phyloP scores from a whole-genome alignment of 2,329 filamentous ascomycete species.

The Aureobasidium lini region DNA sequence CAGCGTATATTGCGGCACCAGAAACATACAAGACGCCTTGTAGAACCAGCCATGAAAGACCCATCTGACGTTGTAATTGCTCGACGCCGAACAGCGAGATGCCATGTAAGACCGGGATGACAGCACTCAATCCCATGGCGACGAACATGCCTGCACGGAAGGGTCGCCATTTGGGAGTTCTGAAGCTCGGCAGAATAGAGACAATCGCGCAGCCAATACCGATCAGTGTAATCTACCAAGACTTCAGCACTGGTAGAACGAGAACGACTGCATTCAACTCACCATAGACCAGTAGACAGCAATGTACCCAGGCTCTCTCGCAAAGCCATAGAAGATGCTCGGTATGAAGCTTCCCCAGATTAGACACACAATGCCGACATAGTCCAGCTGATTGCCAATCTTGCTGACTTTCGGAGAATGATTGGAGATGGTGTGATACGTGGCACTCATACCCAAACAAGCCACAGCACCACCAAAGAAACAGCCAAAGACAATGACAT shows the following conservation, averaged over 20 bases:
- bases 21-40: constrained; percentile 80
- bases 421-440: constrained; percentile 77
- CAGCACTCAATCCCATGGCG: constrained; percentile 71
- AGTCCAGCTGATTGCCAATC: constrained; percentile 90
- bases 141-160: constrained; percentile 88
- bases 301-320: constrained; percentile 59
- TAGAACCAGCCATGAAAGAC: constrained; percentile 69
- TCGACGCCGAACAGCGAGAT: constrained; percentile 58
- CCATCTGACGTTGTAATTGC: constrained; percentile 64
- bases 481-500: constrained; percentile 66
- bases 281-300: constrained; percentile 69
- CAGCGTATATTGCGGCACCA: constrained; percentile 80
- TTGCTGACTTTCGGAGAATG: constrained; percentile 71
- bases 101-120: constrained; percentile 77
- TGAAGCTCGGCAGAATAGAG: constrained; percentile 73
- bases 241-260: not conserved
- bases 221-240: constrained; percentile 62
- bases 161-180: constrained; percentile 74
- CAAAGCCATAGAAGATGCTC: constrained; percentile 80
- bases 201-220: constrained; percentile 69
- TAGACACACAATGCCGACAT: constrained; percentile 83
- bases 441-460: constrained; percentile 48
- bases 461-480: constrained; percentile 61
- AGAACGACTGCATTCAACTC: constrained; percentile 22
- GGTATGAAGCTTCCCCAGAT: constrained; percentile 91